Base-by-base conservation (phyloP, 2,329 filamentous ascomycete species). In the Paraphoma sp. region DNA sequence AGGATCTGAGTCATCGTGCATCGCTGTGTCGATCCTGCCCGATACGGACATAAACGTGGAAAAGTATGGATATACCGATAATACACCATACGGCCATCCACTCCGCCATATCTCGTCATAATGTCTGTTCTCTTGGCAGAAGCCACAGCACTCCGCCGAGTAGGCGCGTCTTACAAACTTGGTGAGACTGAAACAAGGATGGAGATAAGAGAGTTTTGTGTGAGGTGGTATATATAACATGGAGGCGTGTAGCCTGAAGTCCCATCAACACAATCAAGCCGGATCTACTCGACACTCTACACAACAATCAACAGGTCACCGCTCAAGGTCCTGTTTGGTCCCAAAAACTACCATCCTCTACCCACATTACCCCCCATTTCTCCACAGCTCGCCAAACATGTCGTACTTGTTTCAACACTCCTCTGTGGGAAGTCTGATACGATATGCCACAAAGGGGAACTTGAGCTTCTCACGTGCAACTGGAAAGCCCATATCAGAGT, bases 341-440 rank as follows among this genome's bases (percentile, higher is more conserved):
- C 5, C 23, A 23, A 3, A 23, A 23, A 23, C 23, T 23, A 23
- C 23, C 23, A 23, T 23, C 23, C 23, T 23, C 23, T 23, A 23
- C 40, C 40, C 40, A 42, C 40, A 42, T 42, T n/a, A 9, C 16
- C 2, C 40, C 10, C 7, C 10, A 4, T 36, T 36, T 36, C 33
- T 3, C 10, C 40, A 16, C 14, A 8, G 12, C 16, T 14, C 16
- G 16, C 28, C 11, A 53, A 59, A 11, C 23, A 70, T 70, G 67
- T 60, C 64, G 6, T 65, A 67, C 42, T 48, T 70, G 4, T 62
- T 70, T 30, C 48, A 53, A 16, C 65, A 70, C 42, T 67, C 64
- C 2, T 47, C 57, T 3, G 51, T 66, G 2, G 67, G 67, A 9
- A 67, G 64, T 1, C 16, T 59, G 12, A 36, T 55, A 4, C 67